phyloP scores from a whole-genome alignment of 225 moss, liverwort and hornwort genomes.

The Pseudisothecium myosuroides region DNA sequence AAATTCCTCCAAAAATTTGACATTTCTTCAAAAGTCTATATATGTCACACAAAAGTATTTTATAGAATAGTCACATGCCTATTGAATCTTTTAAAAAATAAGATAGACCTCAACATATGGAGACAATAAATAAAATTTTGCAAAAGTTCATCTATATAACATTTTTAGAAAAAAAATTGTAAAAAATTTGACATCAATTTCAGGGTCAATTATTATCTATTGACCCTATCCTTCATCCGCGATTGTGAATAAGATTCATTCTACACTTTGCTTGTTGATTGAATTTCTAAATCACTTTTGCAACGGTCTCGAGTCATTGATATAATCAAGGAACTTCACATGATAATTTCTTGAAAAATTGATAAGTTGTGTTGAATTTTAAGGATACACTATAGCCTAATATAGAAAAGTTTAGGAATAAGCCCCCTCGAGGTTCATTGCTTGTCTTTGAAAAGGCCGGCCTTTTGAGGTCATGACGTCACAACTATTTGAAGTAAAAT shows the following conservation, averaged over 20 bases:
- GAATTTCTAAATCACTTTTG: not conserved
- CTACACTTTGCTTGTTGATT: not conserved
- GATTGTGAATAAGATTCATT: not conserved
- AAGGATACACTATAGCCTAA: not conserved
- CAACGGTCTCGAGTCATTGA: not conserved
- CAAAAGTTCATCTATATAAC: too few relatives aligned
- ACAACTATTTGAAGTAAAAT: not conserved
- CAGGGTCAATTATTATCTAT: not conserved
- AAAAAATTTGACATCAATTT: not conserved
- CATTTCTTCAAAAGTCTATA: too few relatives aligned
- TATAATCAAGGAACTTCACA: not conserved
- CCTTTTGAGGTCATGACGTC: fast-evolving
- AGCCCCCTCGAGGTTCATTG: not conserved
- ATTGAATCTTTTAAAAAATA: not conserved
- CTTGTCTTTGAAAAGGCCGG: fast-evolving
- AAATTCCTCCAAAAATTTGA: not conserved
- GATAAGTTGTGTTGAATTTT: not conserved
- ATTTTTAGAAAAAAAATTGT: not conserved
- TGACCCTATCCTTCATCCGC: not conserved
- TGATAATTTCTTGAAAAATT: not conserved
- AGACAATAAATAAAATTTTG: not conserved
- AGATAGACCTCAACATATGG: fast-evolving
- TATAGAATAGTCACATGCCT: not conserved
- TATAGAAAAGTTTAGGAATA: not conserved
- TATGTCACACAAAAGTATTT: too few relatives aligned